Conservation (phyloP, 352 stramenopile genomes). For the Pythium oligandrum region DNA sequence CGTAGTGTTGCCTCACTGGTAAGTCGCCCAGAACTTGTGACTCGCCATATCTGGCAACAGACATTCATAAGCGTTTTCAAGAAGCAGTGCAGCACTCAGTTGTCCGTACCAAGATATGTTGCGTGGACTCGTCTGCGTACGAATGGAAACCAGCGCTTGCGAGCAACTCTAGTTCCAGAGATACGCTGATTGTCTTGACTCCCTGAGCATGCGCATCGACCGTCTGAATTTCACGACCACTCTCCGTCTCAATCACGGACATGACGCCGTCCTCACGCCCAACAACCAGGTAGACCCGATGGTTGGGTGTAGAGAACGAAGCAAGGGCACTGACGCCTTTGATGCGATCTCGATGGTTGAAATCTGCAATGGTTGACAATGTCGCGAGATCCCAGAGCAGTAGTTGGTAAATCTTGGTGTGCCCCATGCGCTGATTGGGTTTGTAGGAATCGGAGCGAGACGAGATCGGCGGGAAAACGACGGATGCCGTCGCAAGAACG, state of each 20-base stretch:
- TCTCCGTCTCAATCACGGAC: conserved; percentile 50
- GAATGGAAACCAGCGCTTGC: conserved; percentile 55
- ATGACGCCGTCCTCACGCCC: conserved; percentile 55
- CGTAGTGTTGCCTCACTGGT: conserved; percentile 12
- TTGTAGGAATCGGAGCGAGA: conserved; percentile 7
- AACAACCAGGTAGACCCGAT: conserved; percentile 45
- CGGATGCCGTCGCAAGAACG: conserved; percentile 39
- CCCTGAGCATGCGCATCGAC: conserved; percentile 58
- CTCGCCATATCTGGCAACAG: conserved; percentile 14
- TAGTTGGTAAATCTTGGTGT: conserved; percentile 50
- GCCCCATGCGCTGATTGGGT: background rate
- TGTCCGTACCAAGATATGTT: conserved; percentile 51
- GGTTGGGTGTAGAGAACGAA: conserved; percentile 36
- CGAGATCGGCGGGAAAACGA: conserved; percentile 34
- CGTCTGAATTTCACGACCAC: conserved; percentile 28
- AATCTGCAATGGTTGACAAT: conserved; percentile 12
- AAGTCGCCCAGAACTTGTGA: conserved; percentile 7
- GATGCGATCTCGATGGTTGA: conserved; percentile 31
- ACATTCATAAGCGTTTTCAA: conserved; percentile 1
- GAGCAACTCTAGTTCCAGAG: conserved; percentile 38
- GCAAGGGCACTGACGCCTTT: conserved; percentile 47
- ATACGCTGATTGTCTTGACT: conserved; percentile 47
- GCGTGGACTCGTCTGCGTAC: conserved; percentile 61
- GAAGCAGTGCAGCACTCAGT: conserved; percentile 7
- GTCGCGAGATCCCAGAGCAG: conserved; percentile 44